Conservation (phyloP, 257 asterid genomes). For the Ligustrum vulgare region DNA sequence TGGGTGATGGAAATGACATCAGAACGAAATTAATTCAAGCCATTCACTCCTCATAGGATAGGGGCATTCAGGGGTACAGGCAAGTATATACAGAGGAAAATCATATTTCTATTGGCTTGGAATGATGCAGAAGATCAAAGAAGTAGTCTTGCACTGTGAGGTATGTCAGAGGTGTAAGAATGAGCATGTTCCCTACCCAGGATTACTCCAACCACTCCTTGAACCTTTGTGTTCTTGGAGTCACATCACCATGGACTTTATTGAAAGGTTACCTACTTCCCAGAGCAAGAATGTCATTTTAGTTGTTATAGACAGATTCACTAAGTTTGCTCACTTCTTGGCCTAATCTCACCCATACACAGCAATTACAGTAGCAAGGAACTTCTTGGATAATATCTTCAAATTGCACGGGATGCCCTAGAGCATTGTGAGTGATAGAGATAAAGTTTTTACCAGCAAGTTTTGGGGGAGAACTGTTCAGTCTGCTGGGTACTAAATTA, state of each 20-base stretch:
- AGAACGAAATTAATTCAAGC: too few species aligned
- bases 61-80: too few species aligned
- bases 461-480: not conserved
- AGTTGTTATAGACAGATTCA: not conserved
- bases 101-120: too few species aligned
- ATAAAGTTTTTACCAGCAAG: not conserved
- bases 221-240: too few species aligned
- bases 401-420: too few species aligned
- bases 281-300: not conserved
- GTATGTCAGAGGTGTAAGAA: not conserved
- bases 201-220: too few species aligned
- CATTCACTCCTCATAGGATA: too few species aligned
- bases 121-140: not conserved
- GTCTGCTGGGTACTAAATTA: not conserved
- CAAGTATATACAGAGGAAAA: too few species aligned
- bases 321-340: not conserved
- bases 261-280: not conserved
- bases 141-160: not conserved
- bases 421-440: not conserved
- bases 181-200: too few species aligned
- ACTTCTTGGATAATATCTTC: not conserved
- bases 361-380: not conserved
- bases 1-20: too few species aligned
- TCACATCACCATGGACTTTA: too few species aligned
- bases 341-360: not conserved